Conservation (phyloP, 164 flowering plant species). For the Cinnamomum micranthum region DNA sequence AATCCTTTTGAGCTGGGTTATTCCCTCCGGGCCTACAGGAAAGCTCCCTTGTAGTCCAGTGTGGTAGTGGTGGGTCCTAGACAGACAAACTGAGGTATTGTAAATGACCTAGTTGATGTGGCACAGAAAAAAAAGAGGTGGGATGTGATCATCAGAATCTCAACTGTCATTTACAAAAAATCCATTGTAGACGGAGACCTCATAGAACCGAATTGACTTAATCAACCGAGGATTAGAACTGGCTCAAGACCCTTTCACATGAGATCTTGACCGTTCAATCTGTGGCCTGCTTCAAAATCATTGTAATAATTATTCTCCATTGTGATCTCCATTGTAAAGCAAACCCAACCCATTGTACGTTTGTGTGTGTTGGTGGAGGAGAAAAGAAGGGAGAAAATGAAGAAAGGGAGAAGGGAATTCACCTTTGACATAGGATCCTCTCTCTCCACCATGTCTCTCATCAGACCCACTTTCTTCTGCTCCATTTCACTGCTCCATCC, state of each 20-base stretch:
- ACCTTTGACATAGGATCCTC: constrained; percentile 12
- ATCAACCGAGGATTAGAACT: background rate
- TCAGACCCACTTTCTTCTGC: constrained; percentile 10
- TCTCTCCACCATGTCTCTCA: constrained; percentile 6
- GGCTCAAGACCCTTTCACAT: background rate
- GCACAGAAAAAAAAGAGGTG: too few relatives aligned
- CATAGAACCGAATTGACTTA: background rate
- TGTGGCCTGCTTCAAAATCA: background rate
- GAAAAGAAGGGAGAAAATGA: background rate
- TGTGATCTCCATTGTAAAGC: background rate
- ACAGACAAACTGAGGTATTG: too few relatives aligned
- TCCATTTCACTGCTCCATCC: background rate
- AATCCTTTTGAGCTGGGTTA: too few relatives aligned
- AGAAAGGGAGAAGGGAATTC: background rate
- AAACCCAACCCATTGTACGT: background rate
- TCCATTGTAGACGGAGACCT: background rate
- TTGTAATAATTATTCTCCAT: background rate
- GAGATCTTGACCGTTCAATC: background rate
- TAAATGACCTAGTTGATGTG: too few relatives aligned
- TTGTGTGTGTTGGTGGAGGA: too few relatives aligned
- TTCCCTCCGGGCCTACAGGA: too few relatives aligned
- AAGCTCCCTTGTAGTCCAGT: too few relatives aligned
- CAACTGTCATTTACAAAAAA: too few relatives aligned
- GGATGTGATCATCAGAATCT: too few relatives aligned
- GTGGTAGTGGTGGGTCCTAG: too few relatives aligned